Percentiles rank a stretch among this genome's conserved stretches.
phyloP scores from a whole-genome alignment of 441 rosid species.

The Manihot esculenta region DNA sequence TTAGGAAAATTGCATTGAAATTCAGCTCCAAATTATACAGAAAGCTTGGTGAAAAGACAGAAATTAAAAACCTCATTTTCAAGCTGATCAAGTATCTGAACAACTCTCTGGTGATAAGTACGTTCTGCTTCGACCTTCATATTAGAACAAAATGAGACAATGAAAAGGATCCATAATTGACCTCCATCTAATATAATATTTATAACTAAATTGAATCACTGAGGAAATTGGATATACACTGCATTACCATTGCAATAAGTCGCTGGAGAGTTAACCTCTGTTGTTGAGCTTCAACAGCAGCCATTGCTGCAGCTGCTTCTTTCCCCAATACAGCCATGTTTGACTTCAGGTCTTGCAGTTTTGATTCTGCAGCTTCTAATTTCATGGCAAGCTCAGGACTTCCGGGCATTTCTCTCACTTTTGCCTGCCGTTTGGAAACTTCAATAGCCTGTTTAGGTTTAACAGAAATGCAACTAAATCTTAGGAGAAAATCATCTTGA shows the following conservation, averaged over 20 bases:
- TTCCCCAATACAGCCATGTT: conserved; percentile 75
- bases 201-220: conserved; percentile 13
- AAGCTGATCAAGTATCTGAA: conserved; percentile 79
- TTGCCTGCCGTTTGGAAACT: conserved; percentile 80
- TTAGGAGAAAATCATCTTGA: conserved; percentile 11
- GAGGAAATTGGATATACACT: neutral
- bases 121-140: conserved; percentile 85
- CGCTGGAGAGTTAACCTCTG: conserved; percentile 91
- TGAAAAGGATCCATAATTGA: conserved; percentile 18
- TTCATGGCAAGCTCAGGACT: conserved; percentile 65
- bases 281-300: conserved; percentile 88
- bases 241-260: conserved; percentile 75
- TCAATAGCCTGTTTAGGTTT: conserved; percentile 78
- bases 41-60: conserved; percentile 9
- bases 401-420: conserved; percentile 66
- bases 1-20: too few species aligned
- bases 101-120: conserved; percentile 70
- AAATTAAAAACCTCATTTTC: conserved; percentile 58
- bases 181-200: neutral
- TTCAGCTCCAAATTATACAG: conserved; percentile 1
- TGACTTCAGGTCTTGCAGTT: conserved; percentile 71
- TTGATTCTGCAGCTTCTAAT: conserved; percentile 72
- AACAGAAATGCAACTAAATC: conserved; percentile 25
- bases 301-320: conserved; percentile 87
- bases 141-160: conserved; percentile 15